Base-by-base conservation (phyloP, 2,329 filamentous ascomycete species). In the Aspergillus vadensis region DNA sequence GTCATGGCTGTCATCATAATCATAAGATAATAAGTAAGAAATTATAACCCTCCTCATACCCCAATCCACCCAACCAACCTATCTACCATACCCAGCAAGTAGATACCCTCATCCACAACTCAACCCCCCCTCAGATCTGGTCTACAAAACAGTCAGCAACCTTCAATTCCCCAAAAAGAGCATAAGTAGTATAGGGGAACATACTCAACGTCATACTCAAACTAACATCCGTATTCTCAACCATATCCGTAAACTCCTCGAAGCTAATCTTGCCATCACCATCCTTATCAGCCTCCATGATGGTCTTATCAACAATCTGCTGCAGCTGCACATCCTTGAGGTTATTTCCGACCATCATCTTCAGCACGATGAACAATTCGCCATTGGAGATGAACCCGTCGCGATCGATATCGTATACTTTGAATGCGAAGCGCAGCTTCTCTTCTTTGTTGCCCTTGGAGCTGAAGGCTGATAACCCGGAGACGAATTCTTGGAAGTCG, bases 331-430 rank as follows among this genome's bases (percentile, higher is more conserved):
- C 92, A 78, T 99, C 95, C 85, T 99, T 99, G 73, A 99, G 82
- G 79, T 99, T 99, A 82, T 91, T 97, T 62, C 95, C 95, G 55
- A 99, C 95, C 95, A 99, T 99, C 95, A 99, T 99, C 90, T 99
- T 99, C 72, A 99, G 85, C 73, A 99, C 95, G 72, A 99, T 98
- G 79, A 98, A 99, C 55, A 99, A 86, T 83, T 99, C 95, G 72
- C 95, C 95, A 79, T 99, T 99, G 82, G 91, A 96, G 74, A 99
- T 99, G 81, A 91, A 99, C 23, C 95, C 95, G 78, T 99, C 95
- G 62, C 95, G 91, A 79, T 99, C 95, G 73, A 99, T 98, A 77
- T 99, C 95, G 83, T 99, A 99, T 63, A 99, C 95, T 79, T 97
- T 97, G 86, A 99, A 99, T 48, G 95, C 95, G 74, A 99, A 99